A percentile compares a stretch with the other conserved stretches of the same genome.
These are phyloP conservation scores for Blastobotrys robertii DNA, from an alignment of 805 yeast genomes.

Conservation along the genomic window DNA sequence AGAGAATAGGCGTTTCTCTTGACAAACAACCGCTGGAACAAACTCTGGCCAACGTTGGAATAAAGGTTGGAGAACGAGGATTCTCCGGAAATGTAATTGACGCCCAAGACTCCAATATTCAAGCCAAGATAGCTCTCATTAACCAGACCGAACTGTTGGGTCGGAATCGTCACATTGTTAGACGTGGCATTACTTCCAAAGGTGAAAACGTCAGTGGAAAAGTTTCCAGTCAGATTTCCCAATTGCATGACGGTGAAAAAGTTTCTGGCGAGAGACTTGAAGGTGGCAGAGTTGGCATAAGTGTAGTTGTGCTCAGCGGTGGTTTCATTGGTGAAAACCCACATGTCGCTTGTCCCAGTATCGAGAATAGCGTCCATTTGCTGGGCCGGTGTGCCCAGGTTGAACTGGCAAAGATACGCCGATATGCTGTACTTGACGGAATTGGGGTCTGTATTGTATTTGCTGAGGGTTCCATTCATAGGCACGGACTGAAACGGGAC, in stretches of 20 bases:
- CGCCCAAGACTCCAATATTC: slow-evolving; percentile 16
- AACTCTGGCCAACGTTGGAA: slow-evolving; percentile 57
- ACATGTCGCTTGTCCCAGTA: slow-evolving; percentile 62
- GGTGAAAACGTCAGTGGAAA: too few species aligned
- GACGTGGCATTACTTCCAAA: too few species aligned
- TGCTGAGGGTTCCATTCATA: too few species aligned
- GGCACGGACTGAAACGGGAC: too few species aligned
- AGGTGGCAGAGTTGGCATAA: too few species aligned
- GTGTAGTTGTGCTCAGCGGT: too few species aligned
- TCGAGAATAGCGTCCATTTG: slow-evolving; percentile 46
- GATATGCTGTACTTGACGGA: too few species aligned
- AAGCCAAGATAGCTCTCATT: slow-evolving; percentile 47
- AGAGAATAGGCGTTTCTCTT: slow-evolving; percentile 50
- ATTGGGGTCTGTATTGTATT: too few species aligned
- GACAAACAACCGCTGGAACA: slow-evolving; percentile 50
- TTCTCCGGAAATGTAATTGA: slow-evolving; percentile 16
- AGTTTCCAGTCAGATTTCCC: slow-evolving; percentile 38
- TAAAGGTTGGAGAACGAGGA: slow-evolving; percentile 6
- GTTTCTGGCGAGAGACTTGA: not conserved
- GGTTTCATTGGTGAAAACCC: slow-evolving; percentile 31
- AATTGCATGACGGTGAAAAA: slow-evolving; percentile 25
- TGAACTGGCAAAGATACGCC: too few species aligned
- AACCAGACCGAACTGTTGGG: slow-evolving; percentile 55
- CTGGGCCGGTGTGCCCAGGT: slow-evolving; percentile 45
- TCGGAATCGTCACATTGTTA: slow-evolving; percentile 25